Conservation (phyloP, 2,329 filamentous ascomycete species). For the Akanthomyces muscarius region DNA sequence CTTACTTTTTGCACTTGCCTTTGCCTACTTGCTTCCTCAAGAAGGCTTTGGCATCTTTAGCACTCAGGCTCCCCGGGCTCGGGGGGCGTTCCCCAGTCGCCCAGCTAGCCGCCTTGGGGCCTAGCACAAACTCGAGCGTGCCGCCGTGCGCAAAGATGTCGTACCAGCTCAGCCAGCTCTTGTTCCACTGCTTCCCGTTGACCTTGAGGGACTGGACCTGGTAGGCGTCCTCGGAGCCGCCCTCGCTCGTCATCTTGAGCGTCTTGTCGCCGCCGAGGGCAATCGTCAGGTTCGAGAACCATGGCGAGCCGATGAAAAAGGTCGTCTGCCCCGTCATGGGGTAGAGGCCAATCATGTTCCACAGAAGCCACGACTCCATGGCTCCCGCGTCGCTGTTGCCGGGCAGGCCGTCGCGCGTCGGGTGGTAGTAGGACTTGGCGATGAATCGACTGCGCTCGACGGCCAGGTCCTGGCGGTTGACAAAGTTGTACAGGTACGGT, state of each 20-base stretch:
- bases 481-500: slow-evolving; percentile 67
- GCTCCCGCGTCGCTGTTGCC: slow-evolving; percentile 69
- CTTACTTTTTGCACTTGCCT: background rate
- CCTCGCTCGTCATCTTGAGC: slow-evolving; percentile 51
- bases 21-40: slow-evolving; percentile 12
- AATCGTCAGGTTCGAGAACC: slow-evolving; percentile 58
- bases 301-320: slow-evolving; percentile 62
- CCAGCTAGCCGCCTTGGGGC: slow-evolving; percentile 50
- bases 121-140: slow-evolving; percentile 61
- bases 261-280: slow-evolving; percentile 51
- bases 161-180: slow-evolving; percentile 62
- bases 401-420: slow-evolving; percentile 54
- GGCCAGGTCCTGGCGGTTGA: slow-evolving; percentile 57
- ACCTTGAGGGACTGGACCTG: slow-evolving; percentile 65
- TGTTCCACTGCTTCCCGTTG: slow-evolving; percentile 59
- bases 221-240: slow-evolving; percentile 44
- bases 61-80: slow-evolving; percentile 45
- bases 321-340: slow-evolving; percentile 65
- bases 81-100: slow-evolving; percentile 57
- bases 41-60: slow-evolving; percentile 17
- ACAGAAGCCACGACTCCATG: slow-evolving; percentile 68
- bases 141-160: slow-evolving; percentile 63
- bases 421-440: slow-evolving; percentile 56
- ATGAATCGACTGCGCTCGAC: slow-evolving; percentile 56
- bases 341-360: slow-evolving; percentile 66